Percentiles rank a stretch among this genome's conserved stretches.
These are phyloP conservation scores for Symbiotaphrina buchneri DNA, from an alignment of 495 filamentous ascomycete species.

Conservation along the genomic window DNA sequence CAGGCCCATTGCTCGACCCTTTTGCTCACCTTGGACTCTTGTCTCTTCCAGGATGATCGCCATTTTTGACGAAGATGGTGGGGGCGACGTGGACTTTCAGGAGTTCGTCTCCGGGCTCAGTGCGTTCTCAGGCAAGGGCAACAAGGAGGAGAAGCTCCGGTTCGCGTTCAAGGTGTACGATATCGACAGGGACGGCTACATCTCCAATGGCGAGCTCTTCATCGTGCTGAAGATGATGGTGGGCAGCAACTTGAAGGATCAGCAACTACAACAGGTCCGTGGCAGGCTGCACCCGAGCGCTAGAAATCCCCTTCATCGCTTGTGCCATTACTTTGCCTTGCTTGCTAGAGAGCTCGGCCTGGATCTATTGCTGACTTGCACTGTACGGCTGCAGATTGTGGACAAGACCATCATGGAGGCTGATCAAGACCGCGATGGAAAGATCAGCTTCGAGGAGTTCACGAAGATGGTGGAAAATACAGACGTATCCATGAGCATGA, in stretches of 20 bases:
- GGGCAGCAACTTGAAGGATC: constrained; percentile 95
- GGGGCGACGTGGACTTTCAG: constrained; percentile 95
- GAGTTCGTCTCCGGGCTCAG: constrained; percentile 93
- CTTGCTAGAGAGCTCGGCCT: too few species aligned
- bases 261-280: constrained; percentile 74
- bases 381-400: constrained; percentile 34
- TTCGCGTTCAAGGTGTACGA: constrained; percentile 99
- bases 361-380: constrained; percentile 1
- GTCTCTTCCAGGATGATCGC: constrained; percentile 64
- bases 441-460: constrained; percentile 99
- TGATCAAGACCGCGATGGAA: constrained; percentile 83
- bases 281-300: background rate
- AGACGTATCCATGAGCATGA: constrained; percentile 96
- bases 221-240: constrained; percentile 99
- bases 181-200: constrained; percentile 96
- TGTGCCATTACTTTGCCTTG: too few species aligned
- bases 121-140: constrained; percentile 92
- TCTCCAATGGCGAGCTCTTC: constrained; percentile 96
- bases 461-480: constrained; percentile 97
- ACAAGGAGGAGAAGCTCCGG: constrained; percentile 93
- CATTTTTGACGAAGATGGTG: constrained; percentile 98
- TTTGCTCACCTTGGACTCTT: background rate
- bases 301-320: background rate
- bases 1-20: background rate
- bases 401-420: constrained; percentile 99